Percentiles rank a stretch among this genome's conserved stretches.
Evolutionary conservation across 768 basidiomycete genomes (phyloP).

Genomic region (Pleurotus giganteus): DNA sequence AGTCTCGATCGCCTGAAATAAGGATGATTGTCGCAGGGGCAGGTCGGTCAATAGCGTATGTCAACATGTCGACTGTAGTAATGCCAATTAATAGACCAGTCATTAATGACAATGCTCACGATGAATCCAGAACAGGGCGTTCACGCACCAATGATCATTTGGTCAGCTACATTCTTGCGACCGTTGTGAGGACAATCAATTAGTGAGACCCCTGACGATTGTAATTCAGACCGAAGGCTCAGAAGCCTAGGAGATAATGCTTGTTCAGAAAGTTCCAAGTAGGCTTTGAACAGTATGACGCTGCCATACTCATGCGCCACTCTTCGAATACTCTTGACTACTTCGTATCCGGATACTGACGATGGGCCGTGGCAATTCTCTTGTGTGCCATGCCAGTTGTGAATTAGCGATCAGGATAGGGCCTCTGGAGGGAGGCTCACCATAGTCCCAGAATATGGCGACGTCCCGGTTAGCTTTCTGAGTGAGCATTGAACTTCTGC

Average conservation of each 20-base stretch:
- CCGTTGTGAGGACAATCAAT: slow-evolving; percentile 35
- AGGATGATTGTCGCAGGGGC: slow-evolving; percentile 54
- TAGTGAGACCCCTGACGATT: slow-evolving; percentile 46
- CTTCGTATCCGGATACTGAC: slow-evolving; percentile 38
- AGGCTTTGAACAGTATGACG: slow-evolving; percentile 54
- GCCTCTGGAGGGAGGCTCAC: not conserved
- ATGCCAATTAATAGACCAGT: not conserved
- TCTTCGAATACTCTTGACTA: slow-evolving; percentile 43
- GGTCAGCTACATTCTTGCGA: slow-evolving; percentile 42
- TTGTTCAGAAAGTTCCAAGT: slow-evolving; percentile 43
- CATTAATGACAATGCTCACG: slow-evolving; percentile 4
- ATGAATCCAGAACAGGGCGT: not conserved
- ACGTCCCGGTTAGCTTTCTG: not conserved
- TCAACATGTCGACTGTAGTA: slow-evolving; percentile 60
- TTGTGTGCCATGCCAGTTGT: slow-evolving; percentile 14
- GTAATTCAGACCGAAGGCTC: slow-evolving; percentile 41
- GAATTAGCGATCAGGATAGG: not conserved
- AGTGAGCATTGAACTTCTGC: not conserved
- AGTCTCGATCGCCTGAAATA: slow-evolving; percentile 67
- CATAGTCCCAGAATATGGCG: slow-evolving; percentile 9
- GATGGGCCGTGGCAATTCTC: slow-evolving; percentile 44
- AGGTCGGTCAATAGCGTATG: slow-evolving; percentile 61
- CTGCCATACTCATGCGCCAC: slow-evolving; percentile 49
- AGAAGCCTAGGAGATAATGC: slow-evolving; percentile 29
- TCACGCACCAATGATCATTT: slow-evolving; percentile 46